Evolutionary conservation across 1,139 yeast genomes (phyloP), one percentile per base, ranked within the genome.

Genomic region (Casaregolazyma suthepensis): DNA sequence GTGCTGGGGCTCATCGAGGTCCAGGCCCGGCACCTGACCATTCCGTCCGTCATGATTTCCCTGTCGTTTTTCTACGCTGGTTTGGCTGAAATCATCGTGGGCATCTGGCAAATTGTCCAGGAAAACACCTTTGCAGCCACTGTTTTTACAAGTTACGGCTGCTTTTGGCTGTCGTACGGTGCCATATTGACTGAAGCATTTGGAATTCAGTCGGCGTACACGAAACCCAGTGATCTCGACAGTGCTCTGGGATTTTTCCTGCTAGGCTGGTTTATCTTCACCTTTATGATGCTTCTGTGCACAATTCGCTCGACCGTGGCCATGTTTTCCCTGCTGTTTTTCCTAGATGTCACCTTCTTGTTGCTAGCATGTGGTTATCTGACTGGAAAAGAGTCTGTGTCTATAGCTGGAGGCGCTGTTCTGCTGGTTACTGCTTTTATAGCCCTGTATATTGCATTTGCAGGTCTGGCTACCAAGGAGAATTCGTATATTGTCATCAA

Each of bases 111-210:
- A 67, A 76, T 85, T 68, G 72, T 66, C 1, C 63, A 68, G 44
- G 95, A 90, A 64, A 88, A 89, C 74, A 83, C 96, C 53, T 90
- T 89, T 75, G 96, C 96, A 82, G 96, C 89, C 56, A 80, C 87
- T 52, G 95, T 95, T 15, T 53, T 58, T 22, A 44, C 56, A 23
- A 85, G 94, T 5, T 90, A 66, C 66, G 96, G 95, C 57, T 96
- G 93, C 0, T 90, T 89, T 71, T 90, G 97, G 97, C 76, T 87
- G 69, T 76, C 91, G 45, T 79, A 71, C 62, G 94, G 82, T 58
- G 91, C 93, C 26, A 78, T 90, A 57, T 75, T 80, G 58, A 81
- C 84, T 54, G 82, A 84, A 40, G 77, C 85, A 65, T 90, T 90
- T 70, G 91, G 93, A 48, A 85, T 90, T 58, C 72, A 69, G 19